Base-by-base conservation (phyloP, 495 filamentous ascomycete species). In the Lindgomyces ingoldianus region DNA sequence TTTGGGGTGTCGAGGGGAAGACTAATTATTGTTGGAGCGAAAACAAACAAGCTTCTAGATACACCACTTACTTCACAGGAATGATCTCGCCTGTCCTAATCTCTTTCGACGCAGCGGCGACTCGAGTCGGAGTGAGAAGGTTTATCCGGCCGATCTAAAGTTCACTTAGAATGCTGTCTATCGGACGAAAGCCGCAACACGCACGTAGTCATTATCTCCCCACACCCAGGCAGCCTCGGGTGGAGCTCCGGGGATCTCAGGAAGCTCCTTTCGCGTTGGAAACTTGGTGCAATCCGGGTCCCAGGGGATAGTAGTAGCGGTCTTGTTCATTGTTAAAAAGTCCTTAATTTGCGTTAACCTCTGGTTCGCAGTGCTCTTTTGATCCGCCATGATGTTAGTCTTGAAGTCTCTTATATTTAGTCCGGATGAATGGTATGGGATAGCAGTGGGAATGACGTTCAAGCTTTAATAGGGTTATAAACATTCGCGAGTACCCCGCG, bases 221-320 rank as follows among this genome's bases (percentile, higher is more conserved):
- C 85, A 88, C 22, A 87, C 81, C 85, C 85, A 88, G 33, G 84
- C 85, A 14, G 84, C 82, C 18, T 62, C 71, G 36, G 62, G 24
- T 0, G 73, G 73, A 2, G 69, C 72, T 9, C 68, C 68, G n/a
- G 66, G 45, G 26, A 83, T 74, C 45, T 67, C 64, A 18, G 82
- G 82, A 11, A 86, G 75, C 57, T 85, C 80, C 56, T 81, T 81
- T 27, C 80, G 74, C 3, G 69, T 73, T 2, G 84, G 84, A 60
- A 87, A 86, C 42, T 71, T 75, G 21, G 76, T 75, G 44, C 64
- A 77, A 64, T 83, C 73, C 1, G 84, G 84, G 67, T 87, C 77
- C 78, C 79, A 86, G 24, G 84, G 83, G 18, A 85, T 75, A 10
- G 70, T 72, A 4, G 73, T 71, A 14, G 78, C 78, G 0, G 78